phyloP scores from a whole-genome alignment of 768 basidiomycete genomes.

The Strobilomyces echinocephalus region DNA sequence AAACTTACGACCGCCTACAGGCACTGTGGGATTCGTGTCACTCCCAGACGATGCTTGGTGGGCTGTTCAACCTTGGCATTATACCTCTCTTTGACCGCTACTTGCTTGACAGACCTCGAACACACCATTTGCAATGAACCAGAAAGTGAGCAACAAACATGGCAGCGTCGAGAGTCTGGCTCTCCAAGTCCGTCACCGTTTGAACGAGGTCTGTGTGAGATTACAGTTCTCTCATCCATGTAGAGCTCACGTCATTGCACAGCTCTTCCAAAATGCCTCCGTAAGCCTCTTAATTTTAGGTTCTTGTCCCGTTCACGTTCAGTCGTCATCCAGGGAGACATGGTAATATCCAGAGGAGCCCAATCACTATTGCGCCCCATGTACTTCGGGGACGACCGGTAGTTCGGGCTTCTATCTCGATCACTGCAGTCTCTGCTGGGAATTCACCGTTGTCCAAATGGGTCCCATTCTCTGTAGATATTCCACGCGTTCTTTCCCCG shows the following conservation, averaged over 20 bases:
- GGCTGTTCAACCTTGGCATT: background rate
- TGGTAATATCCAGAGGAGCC: background rate
- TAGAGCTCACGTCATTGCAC: background rate
- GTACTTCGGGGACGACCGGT: slow-evolving; percentile 11
- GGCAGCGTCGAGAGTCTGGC: background rate
- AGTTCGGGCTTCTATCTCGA: slow-evolving; percentile 6
- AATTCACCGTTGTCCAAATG: slow-evolving; percentile 12
- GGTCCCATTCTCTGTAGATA: slow-evolving; percentile 5
- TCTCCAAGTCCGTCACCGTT: background rate
- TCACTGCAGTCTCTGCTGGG: slow-evolving; percentile 16
- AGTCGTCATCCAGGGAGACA: slow-evolving; percentile 3
- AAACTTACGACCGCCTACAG: slow-evolving; percentile 7
- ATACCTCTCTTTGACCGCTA: background rate
- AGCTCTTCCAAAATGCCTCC: slow-evolving; percentile 6
- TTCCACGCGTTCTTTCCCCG: slow-evolving; percentile 22
- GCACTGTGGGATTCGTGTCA: slow-evolving; percentile 30
- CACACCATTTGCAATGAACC: slow-evolving; percentile 26
- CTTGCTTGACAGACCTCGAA: slow-evolving; percentile 21
- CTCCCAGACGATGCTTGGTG: slow-evolving; percentile 28
- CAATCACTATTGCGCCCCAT: background rate
- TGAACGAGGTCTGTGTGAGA: slow-evolving; percentile 15
- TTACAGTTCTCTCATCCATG: background rate
- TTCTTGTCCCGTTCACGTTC: background rate
- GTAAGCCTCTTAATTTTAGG: background rate
- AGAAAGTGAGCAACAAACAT: background rate